Evolutionary conservation across 371 early-diverging fungal species (phyloP).

Genomic region (Nematocida parisii): DNA sequence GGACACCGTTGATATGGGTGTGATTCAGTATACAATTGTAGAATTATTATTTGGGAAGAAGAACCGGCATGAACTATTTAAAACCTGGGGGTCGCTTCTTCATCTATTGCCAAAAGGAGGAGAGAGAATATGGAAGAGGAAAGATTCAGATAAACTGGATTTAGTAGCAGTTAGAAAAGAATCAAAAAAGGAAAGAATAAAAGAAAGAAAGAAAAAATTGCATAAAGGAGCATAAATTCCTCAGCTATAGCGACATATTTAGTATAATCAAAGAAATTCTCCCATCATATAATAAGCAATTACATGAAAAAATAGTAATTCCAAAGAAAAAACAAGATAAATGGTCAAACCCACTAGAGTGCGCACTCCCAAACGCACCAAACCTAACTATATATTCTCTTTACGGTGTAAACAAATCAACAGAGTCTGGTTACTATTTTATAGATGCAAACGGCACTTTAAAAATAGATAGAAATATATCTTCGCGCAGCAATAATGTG

Average conservation of each 20-base stretch:
- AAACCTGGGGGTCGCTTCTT: slow-evolving; percentile 78
- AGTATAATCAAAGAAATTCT: not conserved
- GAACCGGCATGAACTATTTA: slow-evolving; percentile 76
- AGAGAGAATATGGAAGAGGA: slow-evolving; percentile 74
- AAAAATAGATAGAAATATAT: slow-evolving; percentile 20
- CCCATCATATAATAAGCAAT: slow-evolving; percentile 13
- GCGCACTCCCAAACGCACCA: slow-evolving; percentile 76
- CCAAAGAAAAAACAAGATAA: slow-evolving; percentile 59
- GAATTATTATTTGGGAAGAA: slow-evolving; percentile 79
- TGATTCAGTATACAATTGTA: slow-evolving; percentile 75
- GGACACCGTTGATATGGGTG: slow-evolving; percentile 79
- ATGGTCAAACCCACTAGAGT: slow-evolving; percentile 82
- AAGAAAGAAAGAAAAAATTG: too few species aligned
- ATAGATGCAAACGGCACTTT: slow-evolving; percentile 3
- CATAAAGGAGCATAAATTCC: not conserved
- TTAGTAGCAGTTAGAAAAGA: not conserved
- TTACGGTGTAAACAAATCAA: slow-evolving; percentile 77
- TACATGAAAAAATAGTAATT: slow-evolving; percentile 16
- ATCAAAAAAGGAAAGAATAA: too few species aligned
- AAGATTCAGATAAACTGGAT: not conserved
- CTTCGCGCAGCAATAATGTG: slow-evolving; percentile 13
- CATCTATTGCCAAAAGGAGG: slow-evolving; percentile 82
- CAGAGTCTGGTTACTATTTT: slow-evolving; percentile 78
- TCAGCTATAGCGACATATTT: not conserved
- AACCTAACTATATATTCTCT: slow-evolving; percentile 77